Evolutionary conservation across 2,329 filamentous ascomycete species (phyloP), one percentile per base, ranked within the genome.

Genomic region (Aspergillus luchuensis): DNA sequence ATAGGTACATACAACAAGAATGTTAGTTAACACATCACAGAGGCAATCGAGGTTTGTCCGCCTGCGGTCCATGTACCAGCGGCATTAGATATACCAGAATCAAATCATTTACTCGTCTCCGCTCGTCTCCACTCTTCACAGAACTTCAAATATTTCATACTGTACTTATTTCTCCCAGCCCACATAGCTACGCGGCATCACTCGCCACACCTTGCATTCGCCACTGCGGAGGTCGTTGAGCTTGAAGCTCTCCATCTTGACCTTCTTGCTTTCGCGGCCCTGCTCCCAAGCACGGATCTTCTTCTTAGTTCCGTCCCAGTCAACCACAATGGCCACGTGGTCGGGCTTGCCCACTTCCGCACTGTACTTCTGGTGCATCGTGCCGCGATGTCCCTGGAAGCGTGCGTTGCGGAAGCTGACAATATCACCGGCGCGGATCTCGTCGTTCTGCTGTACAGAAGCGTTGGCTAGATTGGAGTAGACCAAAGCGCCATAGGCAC

Each of bases 301-400:
- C 84, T 97, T 97, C 85, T 97, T 97, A 43, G 92, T 96, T 3
- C 95, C 95, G 75, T 99, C 95, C 95, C 95, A 99, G 75, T 99
- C 95, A 8, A 92, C 86, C 4, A 99, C 94, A 2, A 99, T 81
- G 2, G 86, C 95, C 0, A 98, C 94, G 71, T 99, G 95, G 65
- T 94, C 85, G 8, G 86, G 91, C 74, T 91, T 95, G 66, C 92
- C 93, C 1, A 97, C 91, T 68, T 99, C 95, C 56, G 87, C 81
- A 52, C 84, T 89, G 76, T 99, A 99, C 76, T 97, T 98, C 66
- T 91, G 90, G 74, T 98, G 93, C 90, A 99, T 93, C 4, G 92
- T 86, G 1, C 95, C 95, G 68, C 94, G 91, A 76, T 97, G 96
- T 61, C 95, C 95, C 77, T 97, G 92, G 79, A 99, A 97, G 66